Percentiles rank a stretch among this genome's conserved stretches.
Evolutionary conservation across 768 basidiomycete genomes (phyloP).

Genomic region (Phylloporus scabripes): DNA sequence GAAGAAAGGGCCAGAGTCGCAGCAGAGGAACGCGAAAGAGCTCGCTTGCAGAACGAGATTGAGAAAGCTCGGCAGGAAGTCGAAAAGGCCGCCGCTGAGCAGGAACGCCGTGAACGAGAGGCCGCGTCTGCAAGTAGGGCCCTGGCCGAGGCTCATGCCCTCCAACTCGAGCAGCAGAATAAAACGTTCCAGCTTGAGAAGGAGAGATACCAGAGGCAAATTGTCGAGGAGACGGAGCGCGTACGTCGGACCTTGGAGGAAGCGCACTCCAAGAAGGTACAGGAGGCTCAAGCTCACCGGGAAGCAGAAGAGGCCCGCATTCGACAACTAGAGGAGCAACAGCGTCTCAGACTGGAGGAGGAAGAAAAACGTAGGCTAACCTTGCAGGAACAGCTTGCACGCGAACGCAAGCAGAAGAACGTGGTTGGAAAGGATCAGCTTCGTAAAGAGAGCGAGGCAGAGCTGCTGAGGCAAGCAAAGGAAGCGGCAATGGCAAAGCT

Average conservation of each 20-base stretch:
- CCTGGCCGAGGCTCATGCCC: slow-evolving; percentile 23
- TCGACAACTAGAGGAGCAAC: slow-evolving; percentile 23
- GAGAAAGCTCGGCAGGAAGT: slow-evolving; percentile 23
- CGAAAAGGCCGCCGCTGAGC: slow-evolving; percentile 20
- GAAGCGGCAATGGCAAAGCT: slow-evolving; percentile 21
- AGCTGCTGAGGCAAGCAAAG: slow-evolving; percentile 8
- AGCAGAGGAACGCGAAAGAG: slow-evolving; percentile 27
- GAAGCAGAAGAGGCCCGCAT: slow-evolving; percentile 24
- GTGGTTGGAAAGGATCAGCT: slow-evolving; percentile 12
- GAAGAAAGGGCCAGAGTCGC: slow-evolving; percentile 20
- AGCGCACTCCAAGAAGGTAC: slow-evolving; percentile 23
- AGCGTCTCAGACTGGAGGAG: slow-evolving; percentile 25
- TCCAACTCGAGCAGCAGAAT: slow-evolving; percentile 21
- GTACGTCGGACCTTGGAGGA: slow-evolving; percentile 22
- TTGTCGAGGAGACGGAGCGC: slow-evolving; percentile 25
- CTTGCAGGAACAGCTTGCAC: slow-evolving; percentile 25
- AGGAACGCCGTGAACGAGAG: slow-evolving; percentile 24
- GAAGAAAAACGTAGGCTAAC: slow-evolving; percentile 24
- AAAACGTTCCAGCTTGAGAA: slow-evolving; percentile 20
- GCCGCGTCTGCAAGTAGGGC: slow-evolving; percentile 20
- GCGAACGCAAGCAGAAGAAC: slow-evolving; percentile 18
- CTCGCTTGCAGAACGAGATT: slow-evolving; percentile 27
- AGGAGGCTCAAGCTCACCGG: slow-evolving; percentile 14
- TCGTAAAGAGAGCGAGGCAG: slow-evolving; percentile 20
- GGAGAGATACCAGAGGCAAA: slow-evolving; percentile 20